Base-by-base conservation (phyloP, 2,329 filamentous ascomycete genomes). In the Pseudogymnoascus sp. region DNA sequence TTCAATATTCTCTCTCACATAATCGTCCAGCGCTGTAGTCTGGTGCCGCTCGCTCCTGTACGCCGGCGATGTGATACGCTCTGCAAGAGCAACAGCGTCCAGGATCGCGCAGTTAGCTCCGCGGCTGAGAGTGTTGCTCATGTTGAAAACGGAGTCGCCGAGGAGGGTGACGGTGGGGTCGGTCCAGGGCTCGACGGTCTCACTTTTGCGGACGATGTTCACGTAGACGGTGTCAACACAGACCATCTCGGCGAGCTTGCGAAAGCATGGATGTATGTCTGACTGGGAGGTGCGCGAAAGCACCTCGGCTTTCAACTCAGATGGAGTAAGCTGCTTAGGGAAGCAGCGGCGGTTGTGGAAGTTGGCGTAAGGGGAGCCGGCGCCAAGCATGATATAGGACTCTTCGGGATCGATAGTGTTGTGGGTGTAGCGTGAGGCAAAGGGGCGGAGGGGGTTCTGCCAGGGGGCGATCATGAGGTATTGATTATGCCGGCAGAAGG, bases 301-400 rank as follows among this genome's bases (percentile, higher is more conserved):
- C 13, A 62, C 61, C 58, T 71, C 69, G 3, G 36, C 59, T 61
- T 70, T 69, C 10, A 71, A 59, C 60, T 70, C 69, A 9, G 59
- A 60, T 2, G 64, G 59, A 0, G 67, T 61, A 4, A 71, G 61
- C 29, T 67, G 45, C 10, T 52, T 42, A 0, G 66, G 66, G 8
- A 61, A 62, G 59, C 68, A 69, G 8, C 60, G 61, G 29, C 64
- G 63, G 61, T 70, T 70, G 21, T 59, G 35, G 39, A 70, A 70
- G 31, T 67, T 60, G 25, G 33, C 27, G 5, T 64, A 29, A 7
- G 67, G 65, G 55, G 65, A 63, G 1, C 68, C 68, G 15, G 67
- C 66, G 2, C 69, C 69, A 31, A 68, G 67, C 69, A 70, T 71
- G 33, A 71, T 70, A 48, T 69, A 71, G 1, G 68, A 69, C 55